A percentile compares a stretch with the other conserved stretches of the same genome.
Evolutionary conservation across 2,329 filamentous ascomycete species (phyloP).

Genomic region (Phialophora expanda): DNA sequence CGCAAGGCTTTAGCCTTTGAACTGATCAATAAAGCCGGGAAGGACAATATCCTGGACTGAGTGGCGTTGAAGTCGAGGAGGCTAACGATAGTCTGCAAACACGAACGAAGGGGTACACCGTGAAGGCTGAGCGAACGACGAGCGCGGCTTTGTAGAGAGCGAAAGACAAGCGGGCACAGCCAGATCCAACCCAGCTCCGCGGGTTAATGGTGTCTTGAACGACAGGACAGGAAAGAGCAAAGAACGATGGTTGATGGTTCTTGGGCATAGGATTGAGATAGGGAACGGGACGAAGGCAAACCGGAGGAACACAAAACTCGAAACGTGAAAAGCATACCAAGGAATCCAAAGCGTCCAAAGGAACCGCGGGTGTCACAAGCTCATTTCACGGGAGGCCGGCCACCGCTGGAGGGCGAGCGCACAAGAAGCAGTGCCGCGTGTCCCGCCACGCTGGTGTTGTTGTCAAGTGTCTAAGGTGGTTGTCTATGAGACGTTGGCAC

Average conservation of each 20-base stretch:
- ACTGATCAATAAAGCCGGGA: not conserved
- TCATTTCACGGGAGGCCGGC: conserved; percentile 2
- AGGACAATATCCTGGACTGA: not conserved
- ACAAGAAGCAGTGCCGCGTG: conserved; percentile 3
- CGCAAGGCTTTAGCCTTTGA: not conserved
- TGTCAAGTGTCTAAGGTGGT: conserved; percentile 7
- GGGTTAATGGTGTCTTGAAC: not conserved
- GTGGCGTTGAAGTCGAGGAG: not conserved
- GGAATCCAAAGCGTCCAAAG: conserved; percentile 5
- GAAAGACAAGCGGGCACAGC: not conserved
- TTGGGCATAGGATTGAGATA: not conserved
- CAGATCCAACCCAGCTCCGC: not conserved
- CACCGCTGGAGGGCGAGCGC: not conserved
- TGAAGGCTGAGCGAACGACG: not conserved
- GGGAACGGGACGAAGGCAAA: not conserved
- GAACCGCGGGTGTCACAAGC: not conserved
- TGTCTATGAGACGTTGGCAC: conserved; percentile 9
- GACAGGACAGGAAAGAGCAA: conserved; percentile 4
- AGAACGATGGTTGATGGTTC: not conserved
- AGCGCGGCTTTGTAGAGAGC: not conserved
- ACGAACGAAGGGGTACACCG: not conserved
- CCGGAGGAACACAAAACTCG: not conserved
- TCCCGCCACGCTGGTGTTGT: conserved; percentile 7
- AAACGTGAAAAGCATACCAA: conserved; percentile 8
- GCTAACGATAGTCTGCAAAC: not conserved